Conservation (phyloP, 208 protist species). For the Leishmania turanica region DNA sequence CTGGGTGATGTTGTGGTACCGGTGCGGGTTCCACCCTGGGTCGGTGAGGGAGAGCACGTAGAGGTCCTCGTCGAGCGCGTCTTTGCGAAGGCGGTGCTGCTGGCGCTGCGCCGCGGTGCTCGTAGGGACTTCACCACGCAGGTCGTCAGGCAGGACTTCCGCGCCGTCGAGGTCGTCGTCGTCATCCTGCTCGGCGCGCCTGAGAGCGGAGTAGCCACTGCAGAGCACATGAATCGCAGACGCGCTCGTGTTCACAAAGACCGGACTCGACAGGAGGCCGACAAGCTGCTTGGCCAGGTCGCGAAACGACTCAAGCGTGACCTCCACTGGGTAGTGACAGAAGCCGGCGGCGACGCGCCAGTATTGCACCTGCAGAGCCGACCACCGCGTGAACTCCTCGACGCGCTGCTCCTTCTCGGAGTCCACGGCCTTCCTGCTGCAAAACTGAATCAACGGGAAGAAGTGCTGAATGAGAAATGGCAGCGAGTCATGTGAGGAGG, state of each 20-base stretch:
- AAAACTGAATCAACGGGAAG: slow-evolving; percentile 81
- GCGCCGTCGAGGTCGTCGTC: slow-evolving; percentile 29
- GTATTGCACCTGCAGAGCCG: slow-evolving; percentile 72
- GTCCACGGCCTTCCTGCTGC: slow-evolving; percentile 49
- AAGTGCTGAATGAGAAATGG: slow-evolving; percentile 78
- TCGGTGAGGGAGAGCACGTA: slow-evolving; percentile 77
- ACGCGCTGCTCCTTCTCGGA: slow-evolving; percentile 45
- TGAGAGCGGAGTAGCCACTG: slow-evolving; percentile 67
- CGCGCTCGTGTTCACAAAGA: slow-evolving; percentile 76
- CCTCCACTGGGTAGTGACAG: slow-evolving; percentile 75
- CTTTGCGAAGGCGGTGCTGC: slow-evolving; percentile 35
- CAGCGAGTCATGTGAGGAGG: slow-evolving; percentile 82
- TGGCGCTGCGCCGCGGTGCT: background rate
- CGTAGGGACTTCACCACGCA: slow-evolving; percentile 4
- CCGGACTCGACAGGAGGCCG: slow-evolving; percentile 48
- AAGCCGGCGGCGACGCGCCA: slow-evolving; percentile 82
- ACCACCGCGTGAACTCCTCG: slow-evolving; percentile 68
- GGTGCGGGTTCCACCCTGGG: slow-evolving; percentile 70
- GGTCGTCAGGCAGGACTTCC: slow-evolving; percentile 35
- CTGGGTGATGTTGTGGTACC: slow-evolving; percentile 85
- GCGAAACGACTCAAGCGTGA: slow-evolving; percentile 74
- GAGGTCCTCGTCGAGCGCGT: slow-evolving; percentile 73
- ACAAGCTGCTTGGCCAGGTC: slow-evolving; percentile 85
- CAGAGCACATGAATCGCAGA: slow-evolving; percentile 81
- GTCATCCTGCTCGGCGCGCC: slow-evolving; percentile 43